These are phyloP conservation scores for Citrus hindsii DNA, from an alignment of 345 rosid species.

Conservation along the genomic window DNA sequence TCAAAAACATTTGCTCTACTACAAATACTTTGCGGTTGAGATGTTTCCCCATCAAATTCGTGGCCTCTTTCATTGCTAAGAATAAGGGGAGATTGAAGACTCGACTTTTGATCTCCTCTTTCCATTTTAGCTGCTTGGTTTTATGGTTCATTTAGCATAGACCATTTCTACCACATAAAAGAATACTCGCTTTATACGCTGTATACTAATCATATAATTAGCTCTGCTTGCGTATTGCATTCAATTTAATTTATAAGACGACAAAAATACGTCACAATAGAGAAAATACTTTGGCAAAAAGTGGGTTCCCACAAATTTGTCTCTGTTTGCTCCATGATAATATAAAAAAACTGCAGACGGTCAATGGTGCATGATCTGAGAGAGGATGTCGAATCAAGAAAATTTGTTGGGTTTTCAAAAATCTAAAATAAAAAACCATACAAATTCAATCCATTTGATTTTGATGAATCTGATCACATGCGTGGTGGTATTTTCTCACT, in stretches of 20 bases:
- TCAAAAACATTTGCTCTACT: constrained; percentile 11
- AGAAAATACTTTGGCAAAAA: not conserved
- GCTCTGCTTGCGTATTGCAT: not conserved
- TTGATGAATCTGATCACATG: too few species aligned
- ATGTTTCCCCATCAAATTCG: constrained; percentile 10
- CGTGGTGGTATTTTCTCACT: too few species aligned
- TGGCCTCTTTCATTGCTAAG: constrained; percentile 5
- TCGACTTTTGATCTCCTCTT: constrained; percentile 14
- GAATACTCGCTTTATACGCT: not conserved
- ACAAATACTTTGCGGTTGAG: not conserved
- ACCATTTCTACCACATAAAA: not conserved
- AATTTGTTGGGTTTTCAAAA: too few species aligned
- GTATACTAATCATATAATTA: not conserved
- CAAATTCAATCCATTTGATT: too few species aligned
- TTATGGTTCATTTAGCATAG: not conserved
- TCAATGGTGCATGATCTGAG: not conserved
- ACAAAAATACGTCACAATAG: not conserved
- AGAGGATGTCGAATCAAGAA: not conserved
- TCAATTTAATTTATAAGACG: not conserved
- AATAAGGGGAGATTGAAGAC: constrained; percentile 16
- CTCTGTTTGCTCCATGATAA: not conserved
- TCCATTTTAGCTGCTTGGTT: constrained; percentile 6
- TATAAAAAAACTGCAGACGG: not conserved
- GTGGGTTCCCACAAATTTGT: constrained; percentile 5
- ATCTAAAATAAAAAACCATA: too few species aligned